These are phyloP conservation scores for Penicillium polonicum DNA, from an alignment of 2,329 filamentous ascomycete species.

Conservation along the genomic window DNA sequence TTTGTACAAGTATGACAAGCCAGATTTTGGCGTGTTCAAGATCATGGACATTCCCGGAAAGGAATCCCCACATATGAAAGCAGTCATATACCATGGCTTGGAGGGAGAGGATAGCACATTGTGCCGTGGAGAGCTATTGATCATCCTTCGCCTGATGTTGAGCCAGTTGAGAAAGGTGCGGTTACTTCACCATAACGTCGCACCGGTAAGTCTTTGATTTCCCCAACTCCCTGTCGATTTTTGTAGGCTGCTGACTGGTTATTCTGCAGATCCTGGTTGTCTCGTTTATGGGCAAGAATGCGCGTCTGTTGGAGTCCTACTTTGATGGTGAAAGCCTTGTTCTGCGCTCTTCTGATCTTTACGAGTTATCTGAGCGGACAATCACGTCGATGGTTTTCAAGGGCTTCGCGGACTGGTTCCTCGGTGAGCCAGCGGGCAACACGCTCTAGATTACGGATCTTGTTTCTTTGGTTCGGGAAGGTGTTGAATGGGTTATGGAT, in stretches of 20 bases:
- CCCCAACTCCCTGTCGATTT: not conserved
- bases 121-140: not conserved
- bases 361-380: not conserved
- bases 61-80: not conserved
- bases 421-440: not conserved
- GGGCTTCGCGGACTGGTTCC: not conserved
- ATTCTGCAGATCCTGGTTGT: not conserved
- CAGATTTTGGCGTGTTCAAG: not conserved
- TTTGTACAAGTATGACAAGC: not conserved
- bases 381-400: not conserved
- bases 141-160: not conserved
- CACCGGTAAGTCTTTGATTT: not conserved
- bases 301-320: not conserved
- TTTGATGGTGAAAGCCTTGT: not conserved
- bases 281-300: not conserved
- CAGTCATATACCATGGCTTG: too few species aligned
- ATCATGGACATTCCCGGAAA: not conserved
- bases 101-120: not conserved
- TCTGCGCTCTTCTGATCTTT: not conserved
- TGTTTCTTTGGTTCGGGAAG: not conserved
- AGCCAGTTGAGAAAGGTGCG: not conserved
- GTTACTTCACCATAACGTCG: not conserved
- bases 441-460: not conserved
- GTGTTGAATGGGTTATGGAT: not conserved
- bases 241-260: not conserved